These are phyloP conservation scores for Irpex sp. DNA, from an alignment of 1,284 basidiomycete genomes.

Conservation along the genomic window DNA sequence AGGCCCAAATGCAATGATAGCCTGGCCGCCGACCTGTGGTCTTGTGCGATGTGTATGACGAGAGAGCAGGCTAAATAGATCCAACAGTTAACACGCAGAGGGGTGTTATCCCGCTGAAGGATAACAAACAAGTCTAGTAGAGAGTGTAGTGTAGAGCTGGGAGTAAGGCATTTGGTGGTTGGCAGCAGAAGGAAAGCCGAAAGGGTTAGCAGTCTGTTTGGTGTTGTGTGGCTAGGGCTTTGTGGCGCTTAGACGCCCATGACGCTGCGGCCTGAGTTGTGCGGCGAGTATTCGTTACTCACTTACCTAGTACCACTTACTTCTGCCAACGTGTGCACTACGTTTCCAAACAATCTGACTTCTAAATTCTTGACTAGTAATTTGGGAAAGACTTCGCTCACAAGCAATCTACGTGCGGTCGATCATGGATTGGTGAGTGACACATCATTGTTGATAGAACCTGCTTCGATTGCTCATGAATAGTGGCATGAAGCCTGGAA, in stretches of 20 bases:
- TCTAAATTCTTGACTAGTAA: neutral
- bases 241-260: neutral
- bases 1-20: no score
- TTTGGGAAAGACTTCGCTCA: neutral
- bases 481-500: conserved; percentile 46
- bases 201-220: neutral
- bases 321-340: no score
- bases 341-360: no score
- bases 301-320: no score
- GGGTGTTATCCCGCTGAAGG: conserved; percentile 5
- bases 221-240: neutral
- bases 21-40: neutral
- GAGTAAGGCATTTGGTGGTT: conserved; percentile 6
- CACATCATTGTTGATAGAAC: neutral
- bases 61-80: neutral
- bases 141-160: conserved; percentile 10
- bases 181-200: neutral
- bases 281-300: no score
- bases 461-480: neutral
- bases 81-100: neutral
- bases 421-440: conserved; percentile 21
- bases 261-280: neutral
- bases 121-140: conserved; percentile 6
- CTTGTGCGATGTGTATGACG: neutral
- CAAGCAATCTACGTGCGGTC: neutral